Conservation (phyloP, 208 protist genomes). For the Angomonas ambiguus region DNA sequence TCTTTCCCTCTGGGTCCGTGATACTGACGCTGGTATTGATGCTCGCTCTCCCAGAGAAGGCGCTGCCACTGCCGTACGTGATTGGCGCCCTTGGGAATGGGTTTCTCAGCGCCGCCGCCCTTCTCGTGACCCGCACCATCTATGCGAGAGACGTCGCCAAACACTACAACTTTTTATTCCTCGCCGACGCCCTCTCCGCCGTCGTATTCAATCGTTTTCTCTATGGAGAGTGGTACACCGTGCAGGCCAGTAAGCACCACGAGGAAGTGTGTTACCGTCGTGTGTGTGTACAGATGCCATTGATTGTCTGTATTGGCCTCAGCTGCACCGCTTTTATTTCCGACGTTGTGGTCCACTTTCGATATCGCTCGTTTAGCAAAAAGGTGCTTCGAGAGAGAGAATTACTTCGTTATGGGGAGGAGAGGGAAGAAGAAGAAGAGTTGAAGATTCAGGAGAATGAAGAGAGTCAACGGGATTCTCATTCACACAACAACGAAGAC, state of each 20-base stretch:
- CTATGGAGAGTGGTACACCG: conserved; percentile 49
- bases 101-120: conserved; percentile 20
- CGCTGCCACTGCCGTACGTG: conserved; percentile 46
- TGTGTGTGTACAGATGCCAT: conserved; percentile 21
- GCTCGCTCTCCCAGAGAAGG: conserved; percentile 21
- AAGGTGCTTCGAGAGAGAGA: conserved; percentile 22
- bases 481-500: conserved; percentile 11
- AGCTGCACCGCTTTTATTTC: conserved; percentile 16
- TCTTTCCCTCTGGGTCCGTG: conserved; percentile 32
- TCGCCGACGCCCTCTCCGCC: conserved; percentile 24
- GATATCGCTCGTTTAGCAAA: conserved; percentile 13
- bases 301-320: conserved; percentile 19
- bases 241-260: conserved; percentile 20
- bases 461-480: no score
- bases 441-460: no score
- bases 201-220: conserved; percentile 59
- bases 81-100: conserved; percentile 52
- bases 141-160: conserved; percentile 64
- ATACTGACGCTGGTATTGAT: conserved; percentile 41
- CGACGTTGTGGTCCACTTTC: conserved; percentile 17
- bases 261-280: conserved; percentile 12
- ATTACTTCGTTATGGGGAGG: conserved; percentile 2
- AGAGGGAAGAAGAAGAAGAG: conserved; percentile 11
- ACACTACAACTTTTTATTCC: conserved; percentile 64
- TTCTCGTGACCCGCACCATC: conserved; percentile 57